Conservation (phyloP, 1,284 basidiomycete genomes). For the Apiotrichum domesticum region DNA sequence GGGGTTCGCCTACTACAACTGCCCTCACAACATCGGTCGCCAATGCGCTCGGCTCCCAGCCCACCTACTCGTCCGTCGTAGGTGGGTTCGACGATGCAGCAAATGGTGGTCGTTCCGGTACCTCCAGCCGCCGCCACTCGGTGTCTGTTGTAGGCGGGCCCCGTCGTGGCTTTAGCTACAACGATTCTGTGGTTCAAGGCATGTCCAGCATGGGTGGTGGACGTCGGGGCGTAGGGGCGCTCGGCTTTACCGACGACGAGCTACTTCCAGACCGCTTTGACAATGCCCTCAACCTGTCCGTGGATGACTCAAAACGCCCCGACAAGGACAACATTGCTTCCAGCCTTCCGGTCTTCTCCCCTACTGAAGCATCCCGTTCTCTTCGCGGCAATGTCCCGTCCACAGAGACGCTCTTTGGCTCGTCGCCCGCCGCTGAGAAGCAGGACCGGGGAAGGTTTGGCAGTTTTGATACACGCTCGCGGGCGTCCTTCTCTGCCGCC, state of each 20-base stretch:
- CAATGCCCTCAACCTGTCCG: slow-evolving; percentile 59
- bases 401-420: slow-evolving; percentile 11
- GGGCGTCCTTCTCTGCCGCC: background rate
- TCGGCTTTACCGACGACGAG: slow-evolving; percentile 67
- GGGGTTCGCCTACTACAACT: slow-evolving; percentile 20
- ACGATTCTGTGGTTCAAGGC: slow-evolving; percentile 54
- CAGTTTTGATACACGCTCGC: slow-evolving; percentile 1
- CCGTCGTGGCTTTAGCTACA: slow-evolving; percentile 36
- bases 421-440: slow-evolving; percentile 12
- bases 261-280: slow-evolving; percentile 57
- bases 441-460: slow-evolving; percentile 9
- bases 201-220: slow-evolving; percentile 55
- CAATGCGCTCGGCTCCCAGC: slow-evolving; percentile 22
- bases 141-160: slow-evolving; percentile 64
- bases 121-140: slow-evolving; percentile 74
- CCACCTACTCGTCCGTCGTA: slow-evolving; percentile 24
- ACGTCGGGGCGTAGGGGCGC: slow-evolving; percentile 24
- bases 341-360: slow-evolving; percentile 17
- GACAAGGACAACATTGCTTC: slow-evolving; percentile 6
- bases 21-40: slow-evolving; percentile 30
- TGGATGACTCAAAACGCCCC: slow-evolving; percentile 44
- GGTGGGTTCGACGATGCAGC: slow-evolving; percentile 27
- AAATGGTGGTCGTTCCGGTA: slow-evolving; percentile 51
- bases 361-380: slow-evolving; percentile 1
- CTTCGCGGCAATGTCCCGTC: slow-evolving; percentile 7